Percentiles rank a stretch among this genome's conserved stretches.
These are phyloP conservation scores for Chaetomium fimeti DNA, from an alignment of 495 filamentous ascomycete genomes.

Conservation along the genomic window DNA sequence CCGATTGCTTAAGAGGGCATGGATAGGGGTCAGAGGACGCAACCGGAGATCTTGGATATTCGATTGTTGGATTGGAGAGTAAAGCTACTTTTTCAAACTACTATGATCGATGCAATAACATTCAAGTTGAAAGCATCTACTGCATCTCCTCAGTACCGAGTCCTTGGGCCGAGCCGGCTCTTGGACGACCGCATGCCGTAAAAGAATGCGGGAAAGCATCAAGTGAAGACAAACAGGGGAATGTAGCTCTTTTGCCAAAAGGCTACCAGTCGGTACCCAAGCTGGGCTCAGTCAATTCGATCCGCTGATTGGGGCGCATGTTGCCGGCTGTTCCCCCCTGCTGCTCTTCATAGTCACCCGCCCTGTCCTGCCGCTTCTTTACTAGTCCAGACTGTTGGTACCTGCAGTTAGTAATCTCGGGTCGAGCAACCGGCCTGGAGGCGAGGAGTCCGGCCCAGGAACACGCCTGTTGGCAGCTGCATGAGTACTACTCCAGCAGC, in stretches of 20 bases:
- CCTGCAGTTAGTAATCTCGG: neutral
- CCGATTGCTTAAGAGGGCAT: neutral
- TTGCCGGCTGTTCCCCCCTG: neutral
- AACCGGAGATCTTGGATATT: neutral
- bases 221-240: too few species aligned
- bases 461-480: neutral
- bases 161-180: too few species aligned
- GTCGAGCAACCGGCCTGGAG: neutral
- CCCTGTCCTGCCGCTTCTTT: neutral
- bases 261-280: too few species aligned
- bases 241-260: too few species aligned
- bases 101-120: too few species aligned
- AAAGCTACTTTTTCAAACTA: too few species aligned
- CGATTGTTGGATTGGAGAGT: too few species aligned
- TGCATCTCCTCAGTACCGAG: too few species aligned
- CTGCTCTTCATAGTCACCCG: neutral
- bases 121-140: too few species aligned
- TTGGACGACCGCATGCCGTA: too few species aligned
- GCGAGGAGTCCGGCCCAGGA: neutral
- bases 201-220: too few species aligned
- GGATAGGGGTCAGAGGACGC: too few species aligned
- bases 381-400: neutral
- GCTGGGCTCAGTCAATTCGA: neutral
- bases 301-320: constrained; percentile 9
- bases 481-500: neutral